Conservation (phyloP, 202 grass and related monocot species). For the Tripidium arundinaceum region DNA sequence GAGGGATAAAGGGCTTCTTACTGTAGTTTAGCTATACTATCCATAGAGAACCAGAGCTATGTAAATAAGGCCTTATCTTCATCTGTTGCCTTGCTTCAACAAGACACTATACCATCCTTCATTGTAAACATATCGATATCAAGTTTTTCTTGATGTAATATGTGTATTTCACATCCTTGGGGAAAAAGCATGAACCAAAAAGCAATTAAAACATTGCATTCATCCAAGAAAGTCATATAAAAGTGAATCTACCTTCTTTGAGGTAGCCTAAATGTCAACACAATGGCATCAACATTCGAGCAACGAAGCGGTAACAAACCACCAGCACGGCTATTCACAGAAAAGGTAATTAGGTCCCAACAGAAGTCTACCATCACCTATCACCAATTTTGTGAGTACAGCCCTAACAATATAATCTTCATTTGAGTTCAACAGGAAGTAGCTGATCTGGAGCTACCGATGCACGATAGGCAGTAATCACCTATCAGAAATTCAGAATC, state of each 20-base stretch:
- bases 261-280: conserved; percentile 17
- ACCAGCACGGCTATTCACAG: too few species aligned
- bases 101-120: neutral
- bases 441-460: neutral
- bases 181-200: neutral
- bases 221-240: neutral
- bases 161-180: neutral
- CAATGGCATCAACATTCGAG: neutral
- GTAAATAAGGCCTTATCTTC: too few species aligned
- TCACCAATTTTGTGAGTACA: conserved; percentile 9
- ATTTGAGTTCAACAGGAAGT: neutral
- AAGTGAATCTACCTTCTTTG: neutral
- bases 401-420: conserved; percentile 6
- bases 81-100: neutral
- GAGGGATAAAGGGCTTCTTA: too few species aligned
- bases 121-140: neutral
- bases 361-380: neutral
- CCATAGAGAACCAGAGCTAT: too few species aligned
- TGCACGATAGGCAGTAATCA: neutral
- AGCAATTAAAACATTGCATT: neutral
- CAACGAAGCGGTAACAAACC: neutral
- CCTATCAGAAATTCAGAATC: neutral
- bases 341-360: neutral
- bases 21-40: too few species aligned
- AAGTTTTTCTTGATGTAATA: neutral